Base-by-base conservation (phyloP, 1,284 basidiomycete genomes). In the Tremellales sp. region DNA sequence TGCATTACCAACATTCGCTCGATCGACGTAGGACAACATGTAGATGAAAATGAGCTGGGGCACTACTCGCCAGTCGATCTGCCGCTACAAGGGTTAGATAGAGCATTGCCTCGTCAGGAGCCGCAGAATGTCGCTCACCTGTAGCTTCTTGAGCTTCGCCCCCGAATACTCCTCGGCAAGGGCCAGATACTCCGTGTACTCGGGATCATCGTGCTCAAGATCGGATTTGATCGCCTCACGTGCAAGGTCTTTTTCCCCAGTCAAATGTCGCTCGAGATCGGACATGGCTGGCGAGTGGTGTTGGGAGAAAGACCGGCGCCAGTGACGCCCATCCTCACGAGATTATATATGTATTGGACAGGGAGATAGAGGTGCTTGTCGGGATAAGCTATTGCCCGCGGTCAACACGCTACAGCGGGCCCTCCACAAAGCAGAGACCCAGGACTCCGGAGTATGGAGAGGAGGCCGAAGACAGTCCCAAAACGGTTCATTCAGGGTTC, bases 161-260 rank as follows among this genome's bases (percentile, higher is more conserved):
- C 61, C 61, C 13, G 51, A 48, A 37, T 52, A 64, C 12, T 40
- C 51, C 19, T 61, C 53, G 13, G 33, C 22, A 2, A 64, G 45
- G 4, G 36, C 27, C 17, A 60, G 46, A 44, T 58, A 64, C 54
- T 61, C 61, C n/a, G 43, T 13, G 39, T 64, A 58, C 36, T 59
- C 58, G 8, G 56, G 43, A 40, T 46, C 29, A 19, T 52, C 50
- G 31, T 36, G 13, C 24, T 53, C 54, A 7, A 52, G 23, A 8
- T 43, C 46, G n/a, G n/a, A n/a, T n/a, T n/a, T n/a, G n/a, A n/a
- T n/a, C n/a, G n/a, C n/a, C n/a, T n/a, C n/a, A n/a, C n/a, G n/a
- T n/a, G n/a, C n/a, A n/a, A n/a, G n/a, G n/a, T 15, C 29, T 31
- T 31, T 31, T 8, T 31, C 8, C 10, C 15, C 29, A 31, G 29